Conservation (phyloP, 768 basidiomycete genomes). For the Termitomyces eurrhizus region DNA sequence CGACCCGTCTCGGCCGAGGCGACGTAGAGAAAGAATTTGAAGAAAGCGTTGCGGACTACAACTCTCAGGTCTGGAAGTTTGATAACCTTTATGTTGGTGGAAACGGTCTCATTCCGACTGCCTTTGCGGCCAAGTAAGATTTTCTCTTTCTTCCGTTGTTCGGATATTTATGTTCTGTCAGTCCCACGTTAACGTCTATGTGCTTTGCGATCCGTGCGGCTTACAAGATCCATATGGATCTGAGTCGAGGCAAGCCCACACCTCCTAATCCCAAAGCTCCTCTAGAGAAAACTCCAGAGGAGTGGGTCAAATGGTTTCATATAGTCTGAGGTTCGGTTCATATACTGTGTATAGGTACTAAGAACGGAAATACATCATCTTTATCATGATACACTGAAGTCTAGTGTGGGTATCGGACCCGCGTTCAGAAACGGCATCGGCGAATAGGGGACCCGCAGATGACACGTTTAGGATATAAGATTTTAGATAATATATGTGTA, state of each 20-base stretch:
- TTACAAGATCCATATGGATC: neutral
- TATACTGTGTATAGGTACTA: too few relatives aligned
- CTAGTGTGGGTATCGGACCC: too few relatives aligned
- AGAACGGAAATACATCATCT: too few relatives aligned
- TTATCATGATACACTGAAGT: too few relatives aligned
- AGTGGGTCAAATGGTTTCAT: neutral
- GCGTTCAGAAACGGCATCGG: too few relatives aligned
- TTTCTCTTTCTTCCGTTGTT: too few relatives aligned
- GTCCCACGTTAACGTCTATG: neutral
- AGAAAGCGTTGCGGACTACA: neutral
- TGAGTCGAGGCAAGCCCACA: neutral
- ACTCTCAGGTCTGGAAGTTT: neutral
- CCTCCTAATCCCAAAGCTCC: neutral
- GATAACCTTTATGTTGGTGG: neutral
- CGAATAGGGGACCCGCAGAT: too few relatives aligned
- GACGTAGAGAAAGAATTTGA: neutral
- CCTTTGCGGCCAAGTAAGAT: neutral
- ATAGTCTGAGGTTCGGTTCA: too few relatives aligned
- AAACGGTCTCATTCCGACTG: neutral
- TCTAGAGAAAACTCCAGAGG: neutral
- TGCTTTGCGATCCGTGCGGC: neutral
- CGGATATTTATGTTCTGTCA: neutral
- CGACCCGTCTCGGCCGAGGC: neutral
- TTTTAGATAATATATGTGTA: too few relatives aligned
- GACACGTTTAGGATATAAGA: too few relatives aligned